Conservation (phyloP, 208 protist genomes). For the Crithidia sp. region DNA sequence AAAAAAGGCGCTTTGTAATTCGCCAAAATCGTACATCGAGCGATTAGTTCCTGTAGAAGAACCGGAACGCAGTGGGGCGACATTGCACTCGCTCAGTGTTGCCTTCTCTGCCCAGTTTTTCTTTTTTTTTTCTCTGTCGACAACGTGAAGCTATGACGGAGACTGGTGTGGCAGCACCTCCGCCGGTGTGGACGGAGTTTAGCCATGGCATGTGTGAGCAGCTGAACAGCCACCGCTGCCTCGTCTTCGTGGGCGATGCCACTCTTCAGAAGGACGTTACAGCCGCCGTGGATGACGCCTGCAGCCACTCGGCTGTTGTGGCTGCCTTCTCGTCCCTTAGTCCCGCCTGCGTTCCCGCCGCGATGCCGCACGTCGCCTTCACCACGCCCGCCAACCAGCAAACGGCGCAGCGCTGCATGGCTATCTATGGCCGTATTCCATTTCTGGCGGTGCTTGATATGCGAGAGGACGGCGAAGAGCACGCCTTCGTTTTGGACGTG, state of each 20-base stretch:
- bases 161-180: not conserved
- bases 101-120: not conserved
- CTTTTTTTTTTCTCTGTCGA: not conserved
- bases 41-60: no score
- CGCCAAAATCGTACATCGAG: no score
- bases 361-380: slow-evolving; percentile 33
- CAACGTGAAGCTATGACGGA: not conserved
- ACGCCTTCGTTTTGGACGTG: slow-evolving; percentile 32
- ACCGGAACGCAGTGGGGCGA: no score
- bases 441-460: slow-evolving; percentile 45
- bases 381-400: slow-evolving; percentile 13
- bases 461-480: slow-evolving; percentile 41
- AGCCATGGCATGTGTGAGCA: slow-evolving; percentile 11
- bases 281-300: slow-evolving; percentile 17
- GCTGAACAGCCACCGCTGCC: slow-evolving; percentile 27
- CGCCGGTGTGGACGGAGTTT: slow-evolving; percentile 28
- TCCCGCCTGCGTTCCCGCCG: not conserved
- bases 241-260: slow-evolving; percentile 25
- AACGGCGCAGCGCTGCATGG: slow-evolving; percentile 40
- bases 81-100: no score
- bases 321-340: not conserved
- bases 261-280: not conserved
- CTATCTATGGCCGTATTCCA: slow-evolving; percentile 39
- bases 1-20: no score
- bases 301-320: not conserved